Evolutionary conservation across 345 rosid genomes (phyloP).

Genomic region (Angophora floribunda): DNA sequence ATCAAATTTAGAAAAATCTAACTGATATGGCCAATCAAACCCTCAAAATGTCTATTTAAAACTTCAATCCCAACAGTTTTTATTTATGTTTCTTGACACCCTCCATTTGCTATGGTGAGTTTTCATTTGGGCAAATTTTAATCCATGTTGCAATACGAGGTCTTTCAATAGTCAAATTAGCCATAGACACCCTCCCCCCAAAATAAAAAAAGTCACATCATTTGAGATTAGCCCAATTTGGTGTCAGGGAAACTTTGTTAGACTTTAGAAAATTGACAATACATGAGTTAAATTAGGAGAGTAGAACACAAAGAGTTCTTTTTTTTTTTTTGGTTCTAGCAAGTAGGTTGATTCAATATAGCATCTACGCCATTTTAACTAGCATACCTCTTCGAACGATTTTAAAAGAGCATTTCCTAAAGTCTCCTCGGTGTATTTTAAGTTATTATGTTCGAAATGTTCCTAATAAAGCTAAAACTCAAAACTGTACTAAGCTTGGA

Average conservation of each 20-base stretch:
- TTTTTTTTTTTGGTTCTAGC: not conserved
- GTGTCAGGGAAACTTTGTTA: not conserved
- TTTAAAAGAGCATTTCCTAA: not conserved
- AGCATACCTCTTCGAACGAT: not conserved
- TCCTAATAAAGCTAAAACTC: not conserved
- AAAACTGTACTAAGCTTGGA: not conserved
- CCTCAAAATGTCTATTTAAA: fast-evolving
- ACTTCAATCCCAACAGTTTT: not conserved
- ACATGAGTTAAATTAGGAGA: not conserved
- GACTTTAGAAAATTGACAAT: not conserved
- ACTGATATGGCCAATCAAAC: not conserved
- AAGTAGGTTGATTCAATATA: not conserved
- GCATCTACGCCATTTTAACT: not conserved
- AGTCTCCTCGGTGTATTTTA: not conserved
- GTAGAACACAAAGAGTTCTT: not conserved
- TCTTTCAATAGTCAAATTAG: not conserved
- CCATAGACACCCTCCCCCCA: too few species aligned
- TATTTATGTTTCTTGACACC: not conserved
- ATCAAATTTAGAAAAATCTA: not conserved
- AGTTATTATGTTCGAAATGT: not conserved
- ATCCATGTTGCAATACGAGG: not conserved
- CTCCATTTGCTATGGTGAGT: not conserved
- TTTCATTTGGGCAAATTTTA: not conserved
- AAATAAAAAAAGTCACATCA: too few species aligned
- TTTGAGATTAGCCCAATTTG: not conserved